These are phyloP conservation scores for Neurospora sp. DNA, from an alignment of 495 filamentous ascomycete species.

Conservation along the genomic window DNA sequence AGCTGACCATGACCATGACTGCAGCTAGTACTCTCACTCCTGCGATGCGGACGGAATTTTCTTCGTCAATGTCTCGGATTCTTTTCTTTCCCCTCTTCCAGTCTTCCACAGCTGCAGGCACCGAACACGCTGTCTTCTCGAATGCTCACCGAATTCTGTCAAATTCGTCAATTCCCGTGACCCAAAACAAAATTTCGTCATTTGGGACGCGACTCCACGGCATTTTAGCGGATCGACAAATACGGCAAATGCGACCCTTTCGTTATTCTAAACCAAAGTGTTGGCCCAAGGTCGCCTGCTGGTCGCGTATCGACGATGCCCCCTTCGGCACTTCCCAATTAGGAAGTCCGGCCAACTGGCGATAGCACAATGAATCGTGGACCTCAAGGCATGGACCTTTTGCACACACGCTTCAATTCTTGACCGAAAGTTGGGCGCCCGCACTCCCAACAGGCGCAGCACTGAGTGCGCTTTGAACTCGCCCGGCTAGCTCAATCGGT, in stretches of 20 bases:
- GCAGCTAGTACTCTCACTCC: background rate
- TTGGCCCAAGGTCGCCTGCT: background rate
- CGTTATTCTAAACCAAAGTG: no score
- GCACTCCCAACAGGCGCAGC: background rate
- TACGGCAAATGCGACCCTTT: background rate
- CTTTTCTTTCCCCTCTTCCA: background rate
- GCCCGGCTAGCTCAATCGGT: conserved; percentile 57
- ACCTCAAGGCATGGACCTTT: background rate
- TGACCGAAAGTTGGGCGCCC: background rate
- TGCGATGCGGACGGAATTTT: background rate
- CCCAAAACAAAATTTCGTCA: background rate
- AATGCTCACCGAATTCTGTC: background rate
- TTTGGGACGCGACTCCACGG: background rate
- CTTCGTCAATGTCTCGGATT: background rate
- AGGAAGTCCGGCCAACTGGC: background rate
- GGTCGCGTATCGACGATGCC: background rate
- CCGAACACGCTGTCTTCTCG: background rate
- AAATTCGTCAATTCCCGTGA: background rate
- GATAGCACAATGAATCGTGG: background rate
- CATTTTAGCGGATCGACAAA: background rate
- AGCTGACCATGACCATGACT: background rate
- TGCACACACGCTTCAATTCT: background rate
- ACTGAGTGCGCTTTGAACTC: background rate
- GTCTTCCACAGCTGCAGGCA: background rate
- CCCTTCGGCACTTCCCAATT: background rate